Conservation (phyloP, 164 flowering plant species). For the Nelumbo lutea region DNA sequence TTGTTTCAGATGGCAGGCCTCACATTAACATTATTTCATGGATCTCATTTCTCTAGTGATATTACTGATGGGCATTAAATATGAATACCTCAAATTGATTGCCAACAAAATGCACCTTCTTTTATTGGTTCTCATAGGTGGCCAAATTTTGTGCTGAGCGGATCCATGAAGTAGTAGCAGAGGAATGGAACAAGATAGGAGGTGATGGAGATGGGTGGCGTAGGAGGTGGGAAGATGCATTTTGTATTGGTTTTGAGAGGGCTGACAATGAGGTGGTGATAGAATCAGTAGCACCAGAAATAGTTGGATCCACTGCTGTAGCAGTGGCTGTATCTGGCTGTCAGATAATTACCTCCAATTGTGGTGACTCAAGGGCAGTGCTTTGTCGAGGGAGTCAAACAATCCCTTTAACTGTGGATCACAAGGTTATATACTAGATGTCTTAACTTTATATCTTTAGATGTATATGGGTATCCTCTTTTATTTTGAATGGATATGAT, state of each 20-base stretch:
- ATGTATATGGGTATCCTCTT: background rate
- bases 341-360: conserved; percentile 64
- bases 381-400: conserved; percentile 52
- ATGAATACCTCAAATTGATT: no score
- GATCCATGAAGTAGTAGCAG: conserved; percentile 51
- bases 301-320: conserved; percentile 79
- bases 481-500: no score
- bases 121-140: conserved; percentile 30
- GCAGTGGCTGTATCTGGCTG: conserved; percentile 52
- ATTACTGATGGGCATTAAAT: no score
- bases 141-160: conserved; percentile 55
- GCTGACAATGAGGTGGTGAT: conserved; percentile 36
- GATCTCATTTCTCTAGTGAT: no score
- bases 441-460: background rate
- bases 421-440: conserved; percentile 39
- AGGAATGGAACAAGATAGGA: conserved; percentile 43
- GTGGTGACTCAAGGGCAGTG: conserved; percentile 78
- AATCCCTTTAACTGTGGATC: conserved; percentile 59
- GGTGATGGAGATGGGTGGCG: conserved; percentile 42
- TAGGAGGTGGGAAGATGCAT: conserved; percentile 49
- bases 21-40: no score
- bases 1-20: no score
- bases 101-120: no score
- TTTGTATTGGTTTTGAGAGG: conserved; percentile 43
- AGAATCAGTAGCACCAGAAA: conserved; percentile 42